Base-by-base conservation (phyloP, 176 grass and related monocot genomes). In the Melocanna baccifera region DNA sequence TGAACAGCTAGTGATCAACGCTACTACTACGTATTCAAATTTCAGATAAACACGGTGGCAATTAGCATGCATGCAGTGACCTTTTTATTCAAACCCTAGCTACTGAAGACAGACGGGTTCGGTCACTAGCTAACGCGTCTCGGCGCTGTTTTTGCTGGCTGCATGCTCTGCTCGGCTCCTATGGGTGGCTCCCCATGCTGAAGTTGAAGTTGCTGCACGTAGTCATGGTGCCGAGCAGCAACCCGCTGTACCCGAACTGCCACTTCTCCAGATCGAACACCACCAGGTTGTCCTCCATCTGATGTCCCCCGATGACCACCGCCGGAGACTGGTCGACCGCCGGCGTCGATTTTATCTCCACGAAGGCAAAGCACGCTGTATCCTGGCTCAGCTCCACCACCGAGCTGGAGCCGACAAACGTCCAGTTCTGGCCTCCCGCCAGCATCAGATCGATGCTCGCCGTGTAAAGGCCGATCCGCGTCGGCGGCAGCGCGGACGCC, bases 121-220 rank as follows among this genome's bases (percentile, higher is more conserved):
- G 50, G 18, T 53, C 18, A 20, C 50, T 53, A 7, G 50, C 50
- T 19, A 53, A 53, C 6, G 7, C 50, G 16, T 53, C 6, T 53
- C 50, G 18, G 18, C 18, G 18, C 15, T 52, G 50, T 5, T 53
- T 53, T 5, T 53, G 50, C 48, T 51, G 14, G 12, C 46, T 48
- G 12, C 46, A 15, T 48, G 12, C 48, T 51, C 48, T 1, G 48
- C 15, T 18, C 47, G n/a, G 34, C 34, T 36, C 4, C 36, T 1
- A 1, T 68, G 29, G 19, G 7, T 69, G 40, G 40, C 23, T 43
- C 19, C 43, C 77, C 28, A 80, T 68, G 78, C 48, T 78, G 75
- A 88, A 88, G 51, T 88, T 76, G 71, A 83, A 88, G 75, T 84
- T 84, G 65, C 65, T 26, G 26, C 87, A 84, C 15, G 15, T 42